A percentile compares a stretch with the other conserved stretches of the same genome.
phyloP scores from a whole-genome alignment of 2,329 filamentous ascomycete genomes.

The Pseudofabraea citricarpa region DNA sequence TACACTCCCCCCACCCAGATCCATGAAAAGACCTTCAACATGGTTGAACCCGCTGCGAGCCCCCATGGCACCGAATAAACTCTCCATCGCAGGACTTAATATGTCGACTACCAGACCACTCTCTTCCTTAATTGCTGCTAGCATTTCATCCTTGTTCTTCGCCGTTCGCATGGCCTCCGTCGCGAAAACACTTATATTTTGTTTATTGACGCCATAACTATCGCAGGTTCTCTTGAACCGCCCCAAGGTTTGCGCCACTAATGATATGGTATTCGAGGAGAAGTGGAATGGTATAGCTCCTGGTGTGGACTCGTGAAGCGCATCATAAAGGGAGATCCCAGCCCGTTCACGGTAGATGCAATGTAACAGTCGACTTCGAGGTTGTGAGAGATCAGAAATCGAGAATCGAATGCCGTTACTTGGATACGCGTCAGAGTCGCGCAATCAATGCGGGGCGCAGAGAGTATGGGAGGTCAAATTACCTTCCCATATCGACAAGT shows the following conservation, averaged over 20 bases:
- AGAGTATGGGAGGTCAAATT: slow-evolving; percentile 6
- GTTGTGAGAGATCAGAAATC: slow-evolving; percentile 73
- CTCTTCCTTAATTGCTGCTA: slow-evolving; percentile 54
- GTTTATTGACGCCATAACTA: slow-evolving; percentile 60
- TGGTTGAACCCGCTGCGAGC: slow-evolving; percentile 68
- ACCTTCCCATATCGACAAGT: slow-evolving; percentile 31
- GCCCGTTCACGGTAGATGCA: slow-evolving; percentile 76
- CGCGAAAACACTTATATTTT: slow-evolving; percentile 70
- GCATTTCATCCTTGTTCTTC: slow-evolving; percentile 65
- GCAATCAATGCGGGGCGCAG: too few relatives aligned
- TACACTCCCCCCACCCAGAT: slow-evolving; percentile 71
- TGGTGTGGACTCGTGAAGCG: slow-evolving; percentile 50
- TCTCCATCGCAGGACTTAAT: slow-evolving; percentile 75
- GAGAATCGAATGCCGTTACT: slow-evolving; percentile 94
- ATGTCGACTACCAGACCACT: slow-evolving; percentile 68
- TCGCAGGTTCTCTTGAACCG: slow-evolving; percentile 69
- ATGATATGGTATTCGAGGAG: slow-evolving; percentile 50
- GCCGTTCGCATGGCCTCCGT: slow-evolving; percentile 87
- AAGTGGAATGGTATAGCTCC: slow-evolving; percentile 34
- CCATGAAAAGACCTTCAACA: slow-evolving; percentile 78
- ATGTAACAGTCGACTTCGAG: slow-evolving; percentile 65
- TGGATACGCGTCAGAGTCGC: background rate
- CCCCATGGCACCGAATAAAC: slow-evolving; percentile 76
- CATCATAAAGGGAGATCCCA: slow-evolving; percentile 83
- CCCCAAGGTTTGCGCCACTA: slow-evolving; percentile 62